Conservation (phyloP, 2,329 filamentous ascomycete genomes). For the Epichloe festucae region DNA sequence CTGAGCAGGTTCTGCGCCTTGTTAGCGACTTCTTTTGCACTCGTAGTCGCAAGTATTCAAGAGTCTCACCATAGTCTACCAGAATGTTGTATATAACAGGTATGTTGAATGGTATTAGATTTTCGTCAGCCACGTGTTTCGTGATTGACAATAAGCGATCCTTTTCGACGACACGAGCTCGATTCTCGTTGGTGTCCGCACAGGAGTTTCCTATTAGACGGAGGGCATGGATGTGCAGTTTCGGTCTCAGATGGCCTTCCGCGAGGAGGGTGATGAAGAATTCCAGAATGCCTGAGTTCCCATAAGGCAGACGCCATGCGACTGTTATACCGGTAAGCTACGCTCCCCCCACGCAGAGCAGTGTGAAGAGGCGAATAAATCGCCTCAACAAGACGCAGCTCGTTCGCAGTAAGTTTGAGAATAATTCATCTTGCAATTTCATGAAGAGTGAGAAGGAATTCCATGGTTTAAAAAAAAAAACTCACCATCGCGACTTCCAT, state of each 20-base stretch:
- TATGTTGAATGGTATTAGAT: slow-evolving; percentile 37
- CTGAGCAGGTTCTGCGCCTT: slow-evolving; percentile 41
- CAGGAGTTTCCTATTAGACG: slow-evolving; percentile 50
- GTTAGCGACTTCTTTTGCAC: neutral
- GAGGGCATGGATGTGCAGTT: slow-evolving; percentile 40
- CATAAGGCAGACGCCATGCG: slow-evolving; percentile 42
- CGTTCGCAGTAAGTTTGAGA: too few species aligned
- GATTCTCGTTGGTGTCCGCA: slow-evolving; percentile 50
- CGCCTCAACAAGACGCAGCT: neutral
- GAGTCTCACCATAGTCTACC: slow-evolving; percentile 46
- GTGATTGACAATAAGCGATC: slow-evolving; percentile 36
- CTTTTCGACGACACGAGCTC: slow-evolving; percentile 38
- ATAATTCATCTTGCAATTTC: too few species aligned
- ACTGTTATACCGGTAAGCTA: slow-evolving; percentile 22
- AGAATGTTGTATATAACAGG: slow-evolving; percentile 51
- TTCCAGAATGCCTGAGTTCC: slow-evolving; percentile 43
- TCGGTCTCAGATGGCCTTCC: slow-evolving; percentile 22
- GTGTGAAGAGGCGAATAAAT: neutral
- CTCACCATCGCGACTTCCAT: slow-evolving; percentile 43
- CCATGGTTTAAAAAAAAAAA: neutral
- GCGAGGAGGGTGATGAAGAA: slow-evolving; percentile 39
- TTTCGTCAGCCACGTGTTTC: slow-evolving; percentile 32
- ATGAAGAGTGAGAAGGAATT: too few species aligned
- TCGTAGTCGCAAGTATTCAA: neutral
- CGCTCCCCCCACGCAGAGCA: neutral